Percentiles rank a stretch among this genome's conserved stretches.
Conservation (phyloP, 2,329 filamentous ascomycete genomes). For the Diaporthe destruens region DNA sequence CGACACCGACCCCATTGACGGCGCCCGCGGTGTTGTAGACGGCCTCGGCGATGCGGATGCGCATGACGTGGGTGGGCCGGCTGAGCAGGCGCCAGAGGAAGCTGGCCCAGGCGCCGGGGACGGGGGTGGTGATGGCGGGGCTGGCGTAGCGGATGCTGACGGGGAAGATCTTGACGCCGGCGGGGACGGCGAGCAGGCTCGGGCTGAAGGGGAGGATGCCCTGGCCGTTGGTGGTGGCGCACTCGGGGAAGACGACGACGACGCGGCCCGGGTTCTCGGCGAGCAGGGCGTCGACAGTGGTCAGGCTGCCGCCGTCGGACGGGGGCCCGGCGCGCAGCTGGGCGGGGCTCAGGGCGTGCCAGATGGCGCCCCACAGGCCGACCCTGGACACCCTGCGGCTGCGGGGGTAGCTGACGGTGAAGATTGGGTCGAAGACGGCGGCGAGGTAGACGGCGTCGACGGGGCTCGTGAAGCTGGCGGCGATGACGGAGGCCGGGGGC, state of each 20-base stretch:
- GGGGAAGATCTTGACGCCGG: conserved; percentile 84
- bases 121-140: conserved; percentile 88
- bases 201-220: conserved; percentile 88
- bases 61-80: conserved; percentile 87
- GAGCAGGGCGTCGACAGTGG: conserved; percentile 73
- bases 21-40: conserved; percentile 66
- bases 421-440: conserved; percentile 95
- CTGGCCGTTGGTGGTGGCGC: conserved; percentile 92
- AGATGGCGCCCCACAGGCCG: conserved; percentile 80
- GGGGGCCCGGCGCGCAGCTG: conserved; percentile 53
- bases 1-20: conserved; percentile 51
- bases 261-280: conserved; percentile 78
- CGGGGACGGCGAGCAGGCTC: conserved; percentile 76
- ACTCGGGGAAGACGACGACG: conserved; percentile 92
- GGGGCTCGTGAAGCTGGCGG: conserved; percentile 90
- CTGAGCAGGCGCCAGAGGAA: conserved; percentile 92
- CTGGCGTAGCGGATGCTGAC: conserved; percentile 91
- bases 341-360: conserved; percentile 77
- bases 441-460: conserved; percentile 95
- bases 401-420: conserved; percentile 85
- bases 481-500: conserved; percentile 80
- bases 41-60: conserved; percentile 88
- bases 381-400: conserved; percentile 81
- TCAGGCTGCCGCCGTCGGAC: conserved; percentile 62
- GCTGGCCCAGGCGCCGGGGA: conserved; percentile 77